These are phyloP conservation scores for Oryza glaberrima DNA, from an alignment of 176 grass and related monocot genomes.

Conservation along the genomic window DNA sequence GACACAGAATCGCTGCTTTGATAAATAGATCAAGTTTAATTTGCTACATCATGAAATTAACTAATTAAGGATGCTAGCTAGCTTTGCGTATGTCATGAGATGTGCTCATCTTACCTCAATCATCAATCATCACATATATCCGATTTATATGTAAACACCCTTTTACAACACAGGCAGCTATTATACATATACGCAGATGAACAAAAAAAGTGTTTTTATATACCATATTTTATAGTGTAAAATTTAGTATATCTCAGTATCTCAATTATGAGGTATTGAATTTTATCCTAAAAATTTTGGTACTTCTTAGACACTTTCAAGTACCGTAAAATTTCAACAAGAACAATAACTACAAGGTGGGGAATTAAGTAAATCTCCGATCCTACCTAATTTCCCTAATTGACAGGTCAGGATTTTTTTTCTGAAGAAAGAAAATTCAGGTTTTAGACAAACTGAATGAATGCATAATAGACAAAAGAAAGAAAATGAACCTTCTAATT, in stretches of 20 bases:
- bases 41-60: constrained; percentile 7
- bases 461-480: neutral
- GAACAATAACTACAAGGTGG: neutral
- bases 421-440: neutral
- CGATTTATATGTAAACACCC: neutral
- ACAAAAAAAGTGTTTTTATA: too few species aligned
- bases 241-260: too few species aligned
- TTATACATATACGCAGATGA: too few species aligned
- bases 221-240: too few species aligned
- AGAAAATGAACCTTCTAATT: neutral
- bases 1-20: constrained; percentile 9
- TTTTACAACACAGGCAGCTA: neutral
- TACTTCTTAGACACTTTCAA: too few species aligned
- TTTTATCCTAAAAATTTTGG: too few species aligned
- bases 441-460: too few species aligned
- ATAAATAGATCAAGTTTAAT: neutral
- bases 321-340: too few species aligned
- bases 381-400: neutral
- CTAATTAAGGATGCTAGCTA: neutral
- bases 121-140: neutral
- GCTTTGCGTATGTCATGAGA: constrained; percentile 34
- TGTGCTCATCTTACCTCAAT: constrained; percentile 35
- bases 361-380: neutral
- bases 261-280: too few species aligned
- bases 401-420: neutral